Evolutionary conservation across 2,329 filamentous ascomycete genomes (phyloP).

Genomic region (Rasamsonia emersonii): DNA sequence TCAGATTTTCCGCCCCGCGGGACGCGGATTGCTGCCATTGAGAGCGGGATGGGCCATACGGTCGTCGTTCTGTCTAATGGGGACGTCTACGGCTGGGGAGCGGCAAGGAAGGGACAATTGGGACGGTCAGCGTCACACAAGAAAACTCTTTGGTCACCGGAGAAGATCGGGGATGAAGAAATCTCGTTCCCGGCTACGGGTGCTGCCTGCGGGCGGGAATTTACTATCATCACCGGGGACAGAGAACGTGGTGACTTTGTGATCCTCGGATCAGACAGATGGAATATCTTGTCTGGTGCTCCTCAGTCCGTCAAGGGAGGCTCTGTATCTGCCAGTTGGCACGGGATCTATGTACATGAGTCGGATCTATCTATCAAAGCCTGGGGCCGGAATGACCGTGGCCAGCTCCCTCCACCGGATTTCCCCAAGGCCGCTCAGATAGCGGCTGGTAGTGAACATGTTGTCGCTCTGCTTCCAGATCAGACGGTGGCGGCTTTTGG

Average conservation of each 20-base stretch:
- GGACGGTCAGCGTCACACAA: slow-evolving; percentile 44
- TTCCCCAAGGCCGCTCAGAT: slow-evolving; percentile 55
- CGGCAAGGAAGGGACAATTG: slow-evolving; percentile 74
- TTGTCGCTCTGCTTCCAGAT: slow-evolving; percentile 58
- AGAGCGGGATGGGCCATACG: slow-evolving; percentile 69
- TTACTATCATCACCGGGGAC: slow-evolving; percentile 61
- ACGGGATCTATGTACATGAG: slow-evolving; percentile 64
- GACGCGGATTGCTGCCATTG: slow-evolving; percentile 53
- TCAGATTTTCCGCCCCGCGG: slow-evolving; percentile 55
- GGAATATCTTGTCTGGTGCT: slow-evolving; percentile 51
- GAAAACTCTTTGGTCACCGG: slow-evolving; percentile 49
- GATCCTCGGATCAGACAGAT: slow-evolving; percentile 70
- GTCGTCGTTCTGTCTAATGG: slow-evolving; percentile 67
- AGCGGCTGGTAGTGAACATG: slow-evolving; percentile 85
- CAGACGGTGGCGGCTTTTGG: slow-evolving; percentile 76
- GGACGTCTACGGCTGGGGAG: slow-evolving; percentile 80
- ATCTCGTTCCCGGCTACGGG: slow-evolving; percentile 53
- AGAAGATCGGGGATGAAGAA: slow-evolving; percentile 48
- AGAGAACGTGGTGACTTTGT: slow-evolving; percentile 49
- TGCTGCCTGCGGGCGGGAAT: slow-evolving; percentile 74
- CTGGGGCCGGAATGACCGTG: slow-evolving; percentile 82
- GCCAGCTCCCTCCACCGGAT: slow-evolving; percentile 60
- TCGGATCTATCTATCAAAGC: slow-evolving; percentile 52
- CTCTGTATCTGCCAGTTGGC: slow-evolving; percentile 72
- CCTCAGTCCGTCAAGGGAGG: slow-evolving; percentile 48